A percentile compares a stretch with the other conserved stretches of the same genome.
Evolutionary conservation across 495 filamentous ascomycete genomes (phyloP).

Genomic region (Collariella sp.): DNA sequence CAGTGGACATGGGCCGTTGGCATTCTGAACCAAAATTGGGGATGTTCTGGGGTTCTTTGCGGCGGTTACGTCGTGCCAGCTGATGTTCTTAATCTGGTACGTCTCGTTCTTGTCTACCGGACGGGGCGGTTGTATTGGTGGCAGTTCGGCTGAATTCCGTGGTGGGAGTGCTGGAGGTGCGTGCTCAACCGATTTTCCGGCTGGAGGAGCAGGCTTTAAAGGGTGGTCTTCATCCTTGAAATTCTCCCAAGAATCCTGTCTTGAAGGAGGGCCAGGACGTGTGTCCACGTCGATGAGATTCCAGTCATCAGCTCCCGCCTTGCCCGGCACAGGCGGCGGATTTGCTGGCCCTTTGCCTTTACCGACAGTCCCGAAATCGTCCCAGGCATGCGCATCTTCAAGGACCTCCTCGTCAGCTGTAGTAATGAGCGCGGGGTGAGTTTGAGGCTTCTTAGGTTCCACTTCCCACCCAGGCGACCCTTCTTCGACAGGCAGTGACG

Average conservation of each 20-base stretch:
- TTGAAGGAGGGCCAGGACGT: conserved; percentile 26
- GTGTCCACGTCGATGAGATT: conserved; percentile 41
- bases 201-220: conserved; percentile 10
- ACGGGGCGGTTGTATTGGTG: conserved; percentile 31
- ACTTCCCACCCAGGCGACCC: conserved; percentile 31
- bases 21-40: conserved; percentile 83
- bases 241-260: conserved; percentile 34
- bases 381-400: conserved; percentile 39
- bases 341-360: conserved; percentile 28
- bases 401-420: conserved; percentile 22
- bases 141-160: conserved; percentile 22
- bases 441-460: conserved; percentile 7
- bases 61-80: conserved; percentile 35
- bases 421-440: conserved; percentile 12
- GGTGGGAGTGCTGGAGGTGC: conserved; percentile 33
- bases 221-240: conserved; percentile 25
- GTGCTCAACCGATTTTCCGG: conserved; percentile 6
- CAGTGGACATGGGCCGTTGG: conserved; percentile 88
- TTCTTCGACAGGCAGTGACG: conserved; percentile 27
- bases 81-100: conserved; percentile 42
- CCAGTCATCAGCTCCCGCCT: conserved; percentile 36
- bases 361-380: conserved; percentile 27
- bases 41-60: conserved; percentile 40
- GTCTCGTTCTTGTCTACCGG: conserved; percentile 36
- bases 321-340: conserved; percentile 10